phyloP scores from a whole-genome alignment of 1,139 yeast species.

The Blastobotrys elegans region DNA sequence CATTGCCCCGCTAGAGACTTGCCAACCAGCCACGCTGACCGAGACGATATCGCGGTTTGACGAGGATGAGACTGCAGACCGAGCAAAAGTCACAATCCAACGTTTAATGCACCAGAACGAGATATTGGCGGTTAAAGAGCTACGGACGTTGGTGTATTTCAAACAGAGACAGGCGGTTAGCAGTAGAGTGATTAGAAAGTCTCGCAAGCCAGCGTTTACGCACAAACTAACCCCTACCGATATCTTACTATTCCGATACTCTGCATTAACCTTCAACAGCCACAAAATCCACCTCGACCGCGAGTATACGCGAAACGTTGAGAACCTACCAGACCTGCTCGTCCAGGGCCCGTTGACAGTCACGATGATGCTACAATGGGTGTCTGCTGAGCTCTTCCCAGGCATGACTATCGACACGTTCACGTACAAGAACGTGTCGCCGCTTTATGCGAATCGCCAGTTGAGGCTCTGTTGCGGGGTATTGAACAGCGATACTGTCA shows the following conservation, averaged over 20 bases:
- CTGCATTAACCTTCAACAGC: conserved; percentile 71
- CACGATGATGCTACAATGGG: conserved; percentile 53
- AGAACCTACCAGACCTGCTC: conserved; percentile 56
- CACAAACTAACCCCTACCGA: conserved; percentile 28
- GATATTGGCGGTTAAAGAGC: conserved; percentile 26
- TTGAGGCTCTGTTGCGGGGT: conserved; percentile 26
- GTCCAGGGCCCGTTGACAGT: conserved; percentile 82
- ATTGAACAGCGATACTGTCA: conserved; percentile 17
- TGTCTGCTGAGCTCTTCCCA: conserved; percentile 22
- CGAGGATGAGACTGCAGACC: conserved; percentile 14
- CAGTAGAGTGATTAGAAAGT: conserved; percentile 11
- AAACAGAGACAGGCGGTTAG: not conserved
- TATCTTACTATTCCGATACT: conserved; percentile 50
- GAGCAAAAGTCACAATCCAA: conserved; percentile 3
- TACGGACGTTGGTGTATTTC: conserved; percentile 31
- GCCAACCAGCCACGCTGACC: conserved; percentile 29
- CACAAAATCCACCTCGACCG: conserved; percentile 77
- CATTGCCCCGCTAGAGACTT: conserved; percentile 37
- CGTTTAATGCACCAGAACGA: not conserved
- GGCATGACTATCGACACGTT: conserved; percentile 32
- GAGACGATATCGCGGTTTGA: conserved; percentile 24
- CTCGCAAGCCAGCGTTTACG: not conserved
- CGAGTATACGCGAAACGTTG: conserved; percentile 47
- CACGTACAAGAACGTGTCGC: conserved; percentile 47
- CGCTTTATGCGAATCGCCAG: conserved; percentile 39